Percentiles rank a stretch among this genome's conserved stretches.
Evolutionary conservation across 306 rosid genomes (phyloP).

Genomic region (Pterocarpus macrocarpus): DNA sequence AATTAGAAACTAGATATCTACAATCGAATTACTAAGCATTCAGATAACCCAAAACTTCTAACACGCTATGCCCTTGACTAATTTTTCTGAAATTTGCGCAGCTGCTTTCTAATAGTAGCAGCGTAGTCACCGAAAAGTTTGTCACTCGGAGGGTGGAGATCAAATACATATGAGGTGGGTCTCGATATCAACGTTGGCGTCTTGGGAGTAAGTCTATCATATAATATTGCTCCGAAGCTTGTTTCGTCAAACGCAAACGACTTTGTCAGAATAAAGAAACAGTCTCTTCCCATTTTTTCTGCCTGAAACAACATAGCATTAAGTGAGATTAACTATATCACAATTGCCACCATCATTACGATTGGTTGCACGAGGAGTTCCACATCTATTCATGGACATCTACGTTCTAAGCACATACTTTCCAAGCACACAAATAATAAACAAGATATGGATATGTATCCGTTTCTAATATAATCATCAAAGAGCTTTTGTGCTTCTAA

Average conservation of each 20-base stretch:
- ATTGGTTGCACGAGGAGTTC: constrained; percentile 19
- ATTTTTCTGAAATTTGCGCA: constrained; percentile 41
- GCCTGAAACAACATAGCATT: constrained; percentile 65
- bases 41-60: not conserved
- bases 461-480: constrained; percentile 1
- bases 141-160: constrained; percentile 56
- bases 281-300: constrained; percentile 76
- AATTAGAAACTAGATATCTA: constrained; percentile 20
- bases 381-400: not conserved
- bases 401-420: constrained; percentile 16
- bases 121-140: constrained; percentile 57
- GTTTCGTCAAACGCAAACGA: constrained; percentile 78
- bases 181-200: constrained; percentile 67
- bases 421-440: not conserved
- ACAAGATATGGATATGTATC: no score
- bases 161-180: constrained; percentile 73
- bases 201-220: constrained; percentile 54
- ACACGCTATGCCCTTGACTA: not conserved
- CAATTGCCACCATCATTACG: constrained; percentile 12
- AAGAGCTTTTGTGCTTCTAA: constrained; percentile 14
- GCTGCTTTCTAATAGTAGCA: constrained; percentile 44
- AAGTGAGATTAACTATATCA: not conserved
- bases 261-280: constrained; percentile 71
- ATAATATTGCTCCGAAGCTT: constrained; percentile 66
- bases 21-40: not conserved